Evolutionary conservation across 441 rosid species (phyloP).

Genomic region (Gossypium schwendimanii): DNA sequence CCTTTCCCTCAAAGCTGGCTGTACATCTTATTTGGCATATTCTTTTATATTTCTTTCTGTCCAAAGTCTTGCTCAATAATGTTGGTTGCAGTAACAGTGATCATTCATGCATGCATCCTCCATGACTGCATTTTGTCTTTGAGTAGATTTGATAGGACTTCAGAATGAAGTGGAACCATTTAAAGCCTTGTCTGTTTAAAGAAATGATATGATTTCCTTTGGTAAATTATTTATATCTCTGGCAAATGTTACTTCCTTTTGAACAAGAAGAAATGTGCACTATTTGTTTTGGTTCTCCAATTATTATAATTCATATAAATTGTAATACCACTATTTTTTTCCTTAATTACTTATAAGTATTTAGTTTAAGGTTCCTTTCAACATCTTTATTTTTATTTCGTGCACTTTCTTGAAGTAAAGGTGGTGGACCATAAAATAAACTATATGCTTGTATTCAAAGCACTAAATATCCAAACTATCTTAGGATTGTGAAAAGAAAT

Average conservation of each 20-base stretch:
- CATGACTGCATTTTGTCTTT: not conserved
- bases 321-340: not conserved
- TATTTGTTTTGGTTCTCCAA: not conserved
- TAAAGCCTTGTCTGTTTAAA: conserved; percentile 4
- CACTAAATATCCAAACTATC: not conserved
- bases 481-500: conserved; percentile 10
- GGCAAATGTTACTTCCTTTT: not conserved
- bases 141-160: conserved; percentile 1
- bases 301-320: not conserved
- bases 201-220: not conserved
- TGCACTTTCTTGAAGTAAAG: not conserved
- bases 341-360: not conserved
- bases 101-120: conserved; percentile 3
- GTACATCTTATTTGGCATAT: conserved; percentile 10
- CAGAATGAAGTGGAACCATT: conserved; percentile 12
- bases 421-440: not conserved
- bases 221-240: not conserved
- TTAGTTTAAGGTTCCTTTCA: not conserved
- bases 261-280: not conserved
- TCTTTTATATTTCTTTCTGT: not conserved
- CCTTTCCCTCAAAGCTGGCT: conserved; percentile 22
- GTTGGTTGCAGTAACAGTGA: conserved; percentile 18
- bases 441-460: conserved; percentile 3
- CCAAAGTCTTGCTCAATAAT: conserved; percentile 28
- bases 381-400: not conserved